phyloP scores from a whole-genome alignment of 1,284 basidiomycete species.

The Ceratobasidium sp. region DNA sequence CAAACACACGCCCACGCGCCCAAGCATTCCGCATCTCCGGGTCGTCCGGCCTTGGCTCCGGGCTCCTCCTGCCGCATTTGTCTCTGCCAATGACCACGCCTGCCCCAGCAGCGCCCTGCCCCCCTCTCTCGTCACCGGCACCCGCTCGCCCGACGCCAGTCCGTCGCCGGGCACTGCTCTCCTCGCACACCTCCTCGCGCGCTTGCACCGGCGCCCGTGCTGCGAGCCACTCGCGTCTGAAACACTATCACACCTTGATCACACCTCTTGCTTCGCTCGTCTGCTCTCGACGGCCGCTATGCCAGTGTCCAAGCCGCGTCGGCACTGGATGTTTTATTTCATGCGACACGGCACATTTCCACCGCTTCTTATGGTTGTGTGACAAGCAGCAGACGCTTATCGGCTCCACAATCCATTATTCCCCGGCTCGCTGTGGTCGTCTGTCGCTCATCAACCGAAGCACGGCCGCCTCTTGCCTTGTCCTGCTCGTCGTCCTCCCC shows the following conservation, averaged over 20 bases:
- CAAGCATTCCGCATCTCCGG: not conserved
- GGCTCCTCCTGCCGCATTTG: not conserved
- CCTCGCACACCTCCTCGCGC: too few species aligned
- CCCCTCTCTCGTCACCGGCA: not conserved
- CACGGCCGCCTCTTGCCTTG: slow-evolving; percentile 17
- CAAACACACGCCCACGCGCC: slow-evolving; percentile 25
- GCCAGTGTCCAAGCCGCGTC: not conserved
- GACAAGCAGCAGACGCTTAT: slow-evolving; percentile 11
- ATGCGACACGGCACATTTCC: not conserved
- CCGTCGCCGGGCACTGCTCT: too few species aligned
- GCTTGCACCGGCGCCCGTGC: too few species aligned
- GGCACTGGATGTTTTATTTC: too few species aligned
- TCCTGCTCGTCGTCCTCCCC: slow-evolving; percentile 22
- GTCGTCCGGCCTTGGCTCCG: slow-evolving; percentile 11
- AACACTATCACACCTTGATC: not conserved
- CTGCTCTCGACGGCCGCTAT: not conserved
- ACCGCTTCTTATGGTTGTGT: not conserved
- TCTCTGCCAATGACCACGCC: slow-evolving; percentile 14
- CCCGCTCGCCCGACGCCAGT: slow-evolving; percentile 1
- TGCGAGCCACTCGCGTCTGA: too few species aligned
- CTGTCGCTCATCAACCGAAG: slow-evolving; percentile 32
- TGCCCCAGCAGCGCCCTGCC: not conserved
- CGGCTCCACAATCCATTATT: slow-evolving; percentile 9
- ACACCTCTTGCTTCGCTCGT: not conserved
- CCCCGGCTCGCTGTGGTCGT: not conserved